Evolutionary conservation across 1,139 yeast genomes (phyloP).

Genomic region (Saccharomycopsis phalli): DNA sequence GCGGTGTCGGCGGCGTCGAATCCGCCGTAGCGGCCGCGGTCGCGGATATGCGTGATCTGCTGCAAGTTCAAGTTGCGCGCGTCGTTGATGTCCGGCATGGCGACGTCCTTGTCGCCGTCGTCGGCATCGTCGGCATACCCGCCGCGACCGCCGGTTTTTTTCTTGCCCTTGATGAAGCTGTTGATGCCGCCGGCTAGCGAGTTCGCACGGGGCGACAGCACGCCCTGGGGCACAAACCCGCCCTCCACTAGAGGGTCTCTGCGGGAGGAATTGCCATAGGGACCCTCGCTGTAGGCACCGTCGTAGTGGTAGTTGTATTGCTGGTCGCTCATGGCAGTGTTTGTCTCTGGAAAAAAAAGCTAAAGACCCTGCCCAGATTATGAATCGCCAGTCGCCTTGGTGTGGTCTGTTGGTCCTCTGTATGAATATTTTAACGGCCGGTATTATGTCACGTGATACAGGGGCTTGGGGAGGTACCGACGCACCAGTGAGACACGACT

Average conservation of each 20-base stretch:
- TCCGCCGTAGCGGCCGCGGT: conserved; percentile 56
- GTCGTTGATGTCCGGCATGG: conserved; percentile 25
- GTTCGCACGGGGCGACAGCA: conserved; percentile 9
- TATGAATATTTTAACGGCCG: too few relatives aligned
- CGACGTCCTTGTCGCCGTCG: conserved; percentile 48
- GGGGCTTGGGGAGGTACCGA: too few relatives aligned
- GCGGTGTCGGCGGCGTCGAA: conserved; percentile 44
- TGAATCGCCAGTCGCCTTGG: too few relatives aligned
- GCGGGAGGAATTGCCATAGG: conserved; percentile 10
- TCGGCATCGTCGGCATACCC: conserved; percentile 29
- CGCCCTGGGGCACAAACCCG: conserved; percentile 1
- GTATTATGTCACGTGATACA: too few relatives aligned
- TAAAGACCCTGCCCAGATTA: too few relatives aligned
- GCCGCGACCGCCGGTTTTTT: conserved; percentile 21
- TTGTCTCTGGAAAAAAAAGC: too few relatives aligned
- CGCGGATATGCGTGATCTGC: conserved; percentile 54
- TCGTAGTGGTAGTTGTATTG: background rate
- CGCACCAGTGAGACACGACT: too few relatives aligned
- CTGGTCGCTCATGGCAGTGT: background rate
- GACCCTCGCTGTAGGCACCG: conserved; percentile 9
- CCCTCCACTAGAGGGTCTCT: conserved; percentile 12
- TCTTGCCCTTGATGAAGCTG: conserved; percentile 35
- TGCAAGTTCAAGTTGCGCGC: conserved; percentile 46
- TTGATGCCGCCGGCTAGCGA: conserved; percentile 25
- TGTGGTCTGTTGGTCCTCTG: too few relatives aligned